Evolutionary conservation across 306 rosid species (phyloP).

Genomic region (Hippophae gyantsensis): DNA sequence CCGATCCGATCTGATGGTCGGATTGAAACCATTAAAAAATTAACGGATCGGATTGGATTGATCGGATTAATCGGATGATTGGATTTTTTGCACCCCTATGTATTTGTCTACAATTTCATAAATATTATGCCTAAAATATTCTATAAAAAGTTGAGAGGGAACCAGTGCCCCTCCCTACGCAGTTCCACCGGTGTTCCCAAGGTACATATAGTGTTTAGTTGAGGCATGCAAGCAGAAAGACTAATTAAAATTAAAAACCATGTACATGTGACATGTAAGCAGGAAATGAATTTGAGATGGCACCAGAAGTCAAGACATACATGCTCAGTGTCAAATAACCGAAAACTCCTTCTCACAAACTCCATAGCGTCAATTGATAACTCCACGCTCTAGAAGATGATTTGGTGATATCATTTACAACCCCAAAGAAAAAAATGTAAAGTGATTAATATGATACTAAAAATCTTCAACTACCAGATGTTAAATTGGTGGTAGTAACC

Average conservation of each 20-base stretch:
- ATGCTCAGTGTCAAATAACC: constrained; percentile 65
- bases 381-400: constrained; percentile 74
- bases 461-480: background rate
- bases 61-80: too few species aligned
- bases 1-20: too few species aligned
- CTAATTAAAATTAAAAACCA: constrained; percentile 8
- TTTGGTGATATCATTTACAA: constrained; percentile 14
- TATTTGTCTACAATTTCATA: too few species aligned
- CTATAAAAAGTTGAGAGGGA: too few species aligned
- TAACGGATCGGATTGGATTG: too few species aligned
- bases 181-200: constrained; percentile 10
- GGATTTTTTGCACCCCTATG: too few species aligned
- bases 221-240: constrained; percentile 17
- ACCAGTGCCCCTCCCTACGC: too few species aligned
- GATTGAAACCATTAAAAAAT: too few species aligned
- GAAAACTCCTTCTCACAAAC: constrained; percentile 73
- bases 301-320: constrained; percentile 29
- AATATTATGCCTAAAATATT: too few species aligned
- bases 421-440: background rate
- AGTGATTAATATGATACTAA: background rate
- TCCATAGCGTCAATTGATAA: constrained; percentile 77
- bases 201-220: constrained; percentile 20
- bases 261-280: constrained; percentile 11
- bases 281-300: constrained; percentile 13
- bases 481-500: constrained; percentile 1